Evolutionary conservation across 2,329 filamentous ascomycete species (phyloP), one percentile per base, ranked within the genome.

Genomic region (Sporothrix euskadiensis): DNA sequence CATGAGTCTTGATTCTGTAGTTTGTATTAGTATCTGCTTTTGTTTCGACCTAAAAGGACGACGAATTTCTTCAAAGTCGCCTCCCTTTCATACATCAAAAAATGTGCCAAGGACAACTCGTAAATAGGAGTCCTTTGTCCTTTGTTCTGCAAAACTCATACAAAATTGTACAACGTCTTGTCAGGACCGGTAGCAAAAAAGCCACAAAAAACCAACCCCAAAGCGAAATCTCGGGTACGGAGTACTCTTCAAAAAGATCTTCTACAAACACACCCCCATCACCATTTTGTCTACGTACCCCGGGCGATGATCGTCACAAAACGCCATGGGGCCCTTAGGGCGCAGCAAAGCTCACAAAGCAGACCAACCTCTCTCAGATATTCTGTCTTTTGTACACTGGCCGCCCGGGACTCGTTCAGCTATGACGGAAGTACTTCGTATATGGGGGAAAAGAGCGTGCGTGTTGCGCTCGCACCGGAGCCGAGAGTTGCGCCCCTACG

Each of bases 251-350:
- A 57, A 30, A 30, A 12, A 30, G 22, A 57, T 30, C 54, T 12
- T 30, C 35, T 41, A 63, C 16, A 63, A 63, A 39, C 59, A 63
- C 59, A 12, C 59, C 59, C 32, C 59, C 32, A 63, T 41, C 59
- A 57, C 52, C 52, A 26, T 56, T 26, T 56, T 56, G 52, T 32
- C 32, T 32, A 63, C 59, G 59, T 39, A 39, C 59, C 19, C 32
- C 22, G 59, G 41, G 32, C 59, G 32, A 41, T 41, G 59, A 63
- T 63, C 59, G 16, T 63, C 59, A 41, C 59, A 22, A 57, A 63
- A 41, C n/a, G 59, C 19, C 41, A 63, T 63, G 59, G 59, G 32
- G 12, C 59, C 7, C 59, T 41, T 41, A 41, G 59, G 59, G 59
- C 59, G 19, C 35, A 26, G 32, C 59, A 63, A 32, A 35, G 9